Base-by-base conservation (phyloP, 2,329 filamentous ascomycete genomes). In the Fusarium secorum region DNA sequence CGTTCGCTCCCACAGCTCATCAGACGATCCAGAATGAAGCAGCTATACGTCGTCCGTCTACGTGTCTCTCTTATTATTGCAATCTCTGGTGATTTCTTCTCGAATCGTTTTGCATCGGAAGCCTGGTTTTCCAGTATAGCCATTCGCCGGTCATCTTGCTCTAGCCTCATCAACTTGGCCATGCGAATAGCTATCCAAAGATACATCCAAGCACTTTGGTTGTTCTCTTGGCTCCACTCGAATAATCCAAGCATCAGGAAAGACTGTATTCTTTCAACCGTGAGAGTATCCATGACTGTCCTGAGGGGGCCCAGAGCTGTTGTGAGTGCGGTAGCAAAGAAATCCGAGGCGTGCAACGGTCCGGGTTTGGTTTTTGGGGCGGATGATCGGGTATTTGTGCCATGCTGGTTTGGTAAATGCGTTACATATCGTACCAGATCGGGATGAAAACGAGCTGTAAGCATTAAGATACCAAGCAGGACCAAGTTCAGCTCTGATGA, bases 41-140 rank as follows among this genome's bases (percentile, higher is more conserved):
- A 93, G 72, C 91, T 92, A 83, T 91, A 93, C 83, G 93, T 91
- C 1, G 91, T 93, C 11, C 92, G 86, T 30, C 91, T 84, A 65
- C 86, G 84, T 17, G 90, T 86, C 77, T 64, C 62, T 38, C 60
- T 64, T 30, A 64, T 30, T 13, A 64, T 64, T 4, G 36, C 11
- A 14, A 49, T 38, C 13, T 64, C 62, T 5, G 49, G 24, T 6
- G 32, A 38, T 7, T 22, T 49, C 9, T 7, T 64, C 13, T 26
- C 26, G 18, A 46, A 30, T n/a, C 4, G 22, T n/a, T 28, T 30
- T 24, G 59, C 30, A 30, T 8, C 15, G 1, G 24, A 8, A 7
- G 48, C 5, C 26, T 44, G 49, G 4, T 15, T 41, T 15, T 41
- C 42, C 5, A 58, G 28, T 32, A 58, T 36, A 18, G 49, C 35